phyloP scores from a whole-genome alignment of 2,329 filamentous ascomycete genomes.

The Penicillium paneum region DNA sequence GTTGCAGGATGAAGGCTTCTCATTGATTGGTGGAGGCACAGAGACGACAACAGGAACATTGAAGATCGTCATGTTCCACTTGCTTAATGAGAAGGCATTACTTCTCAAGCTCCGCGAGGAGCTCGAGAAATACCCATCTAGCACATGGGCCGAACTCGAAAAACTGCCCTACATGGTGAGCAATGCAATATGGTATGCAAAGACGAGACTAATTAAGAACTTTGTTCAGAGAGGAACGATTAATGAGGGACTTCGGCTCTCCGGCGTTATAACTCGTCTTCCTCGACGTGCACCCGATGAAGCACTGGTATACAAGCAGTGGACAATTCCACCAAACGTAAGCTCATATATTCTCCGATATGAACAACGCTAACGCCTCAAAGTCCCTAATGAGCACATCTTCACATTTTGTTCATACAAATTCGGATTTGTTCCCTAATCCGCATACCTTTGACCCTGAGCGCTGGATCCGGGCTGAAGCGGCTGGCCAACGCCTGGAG shows the following conservation, averaged over 20 bases:
- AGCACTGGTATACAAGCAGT: not conserved
- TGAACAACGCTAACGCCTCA: not conserved
- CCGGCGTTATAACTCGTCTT: not conserved
- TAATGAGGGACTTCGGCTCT: not conserved
- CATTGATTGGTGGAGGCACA: not conserved
- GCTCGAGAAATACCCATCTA: not conserved
- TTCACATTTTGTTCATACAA: not conserved
- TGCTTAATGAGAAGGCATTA: not conserved
- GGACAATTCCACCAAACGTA: not conserved
- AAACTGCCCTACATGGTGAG: not conserved
- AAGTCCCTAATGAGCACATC: not conserved
- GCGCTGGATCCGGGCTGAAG: not conserved
- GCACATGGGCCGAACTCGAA: not conserved
- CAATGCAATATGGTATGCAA: not conserved
- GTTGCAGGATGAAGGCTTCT: not conserved
- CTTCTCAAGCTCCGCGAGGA: not conserved
- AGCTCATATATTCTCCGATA: not conserved
- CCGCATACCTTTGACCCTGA: not conserved
- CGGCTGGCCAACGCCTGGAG: not conserved
- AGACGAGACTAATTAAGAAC: not conserved
- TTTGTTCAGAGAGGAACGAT: not conserved
- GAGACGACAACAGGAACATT: not conserved
- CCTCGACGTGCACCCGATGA: not conserved
- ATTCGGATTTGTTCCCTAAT: not conserved
- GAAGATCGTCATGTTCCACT: not conserved